Conservation (phyloP, 2,329 filamentous ascomycete genomes). For the Aspergillus sclerotialis region DNA sequence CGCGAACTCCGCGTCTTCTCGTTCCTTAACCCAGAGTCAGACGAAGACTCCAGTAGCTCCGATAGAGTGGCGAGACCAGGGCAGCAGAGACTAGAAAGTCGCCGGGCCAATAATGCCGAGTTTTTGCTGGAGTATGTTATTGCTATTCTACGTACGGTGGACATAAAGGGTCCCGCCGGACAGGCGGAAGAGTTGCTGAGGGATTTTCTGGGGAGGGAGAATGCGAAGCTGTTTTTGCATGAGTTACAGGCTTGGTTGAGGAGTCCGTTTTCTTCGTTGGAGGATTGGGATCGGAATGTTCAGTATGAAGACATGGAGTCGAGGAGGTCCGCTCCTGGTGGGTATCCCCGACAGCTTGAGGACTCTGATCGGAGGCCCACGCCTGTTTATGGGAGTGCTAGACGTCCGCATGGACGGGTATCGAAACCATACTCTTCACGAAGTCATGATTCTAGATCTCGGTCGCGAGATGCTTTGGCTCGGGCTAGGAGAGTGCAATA, state of each 20-base stretch:
- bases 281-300: constrained; percentile 73
- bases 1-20: constrained; percentile 78
- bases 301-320: constrained; percentile 52
- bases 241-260: constrained; percentile 76
- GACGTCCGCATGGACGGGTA: constrained; percentile 14
- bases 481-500: constrained; percentile 20
- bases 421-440: constrained; percentile 16
- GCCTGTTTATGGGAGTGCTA: constrained; percentile 12
- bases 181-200: constrained; percentile 71
- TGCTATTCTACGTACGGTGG: constrained; percentile 73
- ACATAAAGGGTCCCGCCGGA: constrained; percentile 70
- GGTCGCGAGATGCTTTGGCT: constrained; percentile 10
- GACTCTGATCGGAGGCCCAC: constrained; percentile 15
- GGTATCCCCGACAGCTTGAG: constrained; percentile 2
- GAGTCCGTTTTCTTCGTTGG: constrained; percentile 65
- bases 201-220: constrained; percentile 69
- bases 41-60: constrained; percentile 12
- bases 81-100: constrained; percentile 27
- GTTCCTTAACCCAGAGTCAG: constrained; percentile 51
- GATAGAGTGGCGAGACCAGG: constrained; percentile 18
- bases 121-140: constrained; percentile 82
- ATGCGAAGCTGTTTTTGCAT: constrained; percentile 72
- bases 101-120: constrained; percentile 64
- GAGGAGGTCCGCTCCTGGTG: background rate
- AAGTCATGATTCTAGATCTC: constrained; percentile 5